A percentile compares a stretch with the other conserved stretches of the same genome.
These are phyloP conservation scores for Phoenix roebelenii DNA, from an alignment of 176 grass and related monocot genomes.

Conservation along the genomic window DNA sequence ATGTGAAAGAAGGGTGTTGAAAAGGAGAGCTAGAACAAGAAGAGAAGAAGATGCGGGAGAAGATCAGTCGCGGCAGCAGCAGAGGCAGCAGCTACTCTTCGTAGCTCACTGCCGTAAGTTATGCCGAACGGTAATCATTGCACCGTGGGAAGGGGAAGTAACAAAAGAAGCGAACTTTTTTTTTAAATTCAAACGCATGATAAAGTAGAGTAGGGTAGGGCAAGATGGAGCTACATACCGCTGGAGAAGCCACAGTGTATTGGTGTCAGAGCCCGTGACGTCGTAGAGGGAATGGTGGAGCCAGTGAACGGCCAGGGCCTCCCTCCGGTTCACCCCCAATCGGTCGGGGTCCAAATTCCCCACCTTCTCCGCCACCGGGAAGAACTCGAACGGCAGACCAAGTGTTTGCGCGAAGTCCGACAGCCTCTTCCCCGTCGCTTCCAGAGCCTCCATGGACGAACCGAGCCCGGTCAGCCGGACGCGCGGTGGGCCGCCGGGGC, in stretches of 20 bases:
- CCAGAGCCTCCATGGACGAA: constrained; percentile 60
- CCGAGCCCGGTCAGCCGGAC: constrained; percentile 70
- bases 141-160: too few relatives aligned
- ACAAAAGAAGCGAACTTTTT: too few relatives aligned
- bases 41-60: too few relatives aligned
- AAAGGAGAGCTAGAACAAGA: too few relatives aligned
- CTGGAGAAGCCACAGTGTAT: constrained; percentile 77
- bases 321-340: constrained; percentile 56
- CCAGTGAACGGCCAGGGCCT: constrained; percentile 95
- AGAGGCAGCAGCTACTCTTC: too few relatives aligned
- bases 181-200: too few relatives aligned
- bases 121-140: too few relatives aligned
- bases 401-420: constrained; percentile 87
- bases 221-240: constrained; percentile 21
- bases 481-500: constrained; percentile 64
- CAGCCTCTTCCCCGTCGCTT: constrained; percentile 82
- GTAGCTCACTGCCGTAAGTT: too few relatives aligned
- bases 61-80: too few relatives aligned
- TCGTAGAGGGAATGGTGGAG: constrained; percentile 97
- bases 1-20: too few relatives aligned
- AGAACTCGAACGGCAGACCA: constrained; percentile 82
- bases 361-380: constrained; percentile 66
- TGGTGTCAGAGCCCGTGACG: constrained; percentile 68
- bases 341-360: constrained; percentile 75
- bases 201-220: too few relatives aligned